phyloP scores from a whole-genome alignment of 139 green algal species.

The Micractinium conductrix region DNA sequence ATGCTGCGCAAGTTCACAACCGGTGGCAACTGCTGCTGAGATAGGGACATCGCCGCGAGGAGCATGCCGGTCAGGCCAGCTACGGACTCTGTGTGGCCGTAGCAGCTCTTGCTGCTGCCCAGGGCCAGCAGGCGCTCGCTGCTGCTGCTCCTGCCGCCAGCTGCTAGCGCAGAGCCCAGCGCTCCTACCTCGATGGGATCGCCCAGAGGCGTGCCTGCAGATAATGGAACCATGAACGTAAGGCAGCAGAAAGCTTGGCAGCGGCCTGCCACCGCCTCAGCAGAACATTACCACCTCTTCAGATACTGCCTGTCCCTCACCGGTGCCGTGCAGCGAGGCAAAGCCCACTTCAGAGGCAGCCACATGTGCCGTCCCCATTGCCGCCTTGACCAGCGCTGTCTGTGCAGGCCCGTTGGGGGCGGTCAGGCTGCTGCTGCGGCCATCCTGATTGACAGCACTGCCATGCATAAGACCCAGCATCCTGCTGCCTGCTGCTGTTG shows the following conservation, averaged over 20 bases:
- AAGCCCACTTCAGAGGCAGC: not conserved
- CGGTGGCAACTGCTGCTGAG: not conserved
- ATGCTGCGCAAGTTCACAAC: slow-evolving; percentile 69
- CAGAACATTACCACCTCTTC: too few species aligned
- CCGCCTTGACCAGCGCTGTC: slow-evolving; percentile 57
- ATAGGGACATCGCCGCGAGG: slow-evolving; percentile 41
- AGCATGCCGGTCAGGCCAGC: slow-evolving; percentile 70
- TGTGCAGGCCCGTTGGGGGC: slow-evolving; percentile 82
- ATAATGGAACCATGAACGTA: too few species aligned
- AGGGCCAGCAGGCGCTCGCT: too few species aligned
- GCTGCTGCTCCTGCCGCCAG: too few species aligned
- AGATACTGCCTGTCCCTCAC: too few species aligned
- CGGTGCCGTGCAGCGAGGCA: slow-evolving; percentile 61
- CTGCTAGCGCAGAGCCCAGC: too few species aligned
- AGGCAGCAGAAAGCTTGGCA: too few species aligned
- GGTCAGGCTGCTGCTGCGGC: slow-evolving; percentile 50
- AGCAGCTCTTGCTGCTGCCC: slow-evolving; percentile 56
- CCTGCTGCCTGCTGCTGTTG: not conserved
- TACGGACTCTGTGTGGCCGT: slow-evolving; percentile 70
- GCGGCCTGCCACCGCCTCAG: too few species aligned
- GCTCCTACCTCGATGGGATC: slow-evolving; percentile 61
- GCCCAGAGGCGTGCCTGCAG: slow-evolving; percentile 54
- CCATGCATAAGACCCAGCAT: slow-evolving; percentile 42
- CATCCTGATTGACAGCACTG: slow-evolving; percentile 87
- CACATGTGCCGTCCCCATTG: slow-evolving; percentile 44